A percentile compares a stretch with the other conserved stretches of the same genome.
These are phyloP conservation scores for Filobasidium floriforme DNA, from an alignment of 768 basidiomycete genomes.

Conservation along the genomic window DNA sequence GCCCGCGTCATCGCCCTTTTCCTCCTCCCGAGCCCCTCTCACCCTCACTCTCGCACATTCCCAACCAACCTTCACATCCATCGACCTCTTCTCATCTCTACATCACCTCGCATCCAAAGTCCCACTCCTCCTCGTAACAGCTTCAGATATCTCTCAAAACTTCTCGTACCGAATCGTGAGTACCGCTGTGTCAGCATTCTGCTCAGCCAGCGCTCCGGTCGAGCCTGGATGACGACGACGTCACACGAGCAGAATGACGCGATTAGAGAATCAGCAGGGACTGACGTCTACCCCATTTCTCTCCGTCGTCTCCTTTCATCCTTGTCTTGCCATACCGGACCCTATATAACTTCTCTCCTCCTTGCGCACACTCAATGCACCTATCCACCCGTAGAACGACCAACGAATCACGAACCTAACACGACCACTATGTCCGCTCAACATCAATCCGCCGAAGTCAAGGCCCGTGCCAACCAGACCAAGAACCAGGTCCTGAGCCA, in stretches of 20 bases:
- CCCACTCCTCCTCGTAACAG: no score
- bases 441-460: conserved; percentile 12
- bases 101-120: no score
- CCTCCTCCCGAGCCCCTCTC: background rate
- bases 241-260: background rate
- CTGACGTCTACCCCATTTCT: background rate
- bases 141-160: no score
- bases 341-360: background rate
- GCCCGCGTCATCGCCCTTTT: background rate
- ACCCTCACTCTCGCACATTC: background rate
- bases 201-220: no score
- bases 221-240: background rate
- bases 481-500: conserved; percentile 21
- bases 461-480: conserved; percentile 19
- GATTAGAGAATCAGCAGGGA: no score
- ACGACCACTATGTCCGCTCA: conserved; percentile 18
- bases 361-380: background rate
- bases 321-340: background rate
- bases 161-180: no score
- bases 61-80: background rate
- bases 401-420: background rate
- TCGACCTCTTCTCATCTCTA: background rate
- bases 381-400: no score
- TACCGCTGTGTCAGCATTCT: no score
- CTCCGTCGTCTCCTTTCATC: background rate